Base-by-base conservation (phyloP, 1,284 basidiomycete genomes). In the Meira nashicola region DNA sequence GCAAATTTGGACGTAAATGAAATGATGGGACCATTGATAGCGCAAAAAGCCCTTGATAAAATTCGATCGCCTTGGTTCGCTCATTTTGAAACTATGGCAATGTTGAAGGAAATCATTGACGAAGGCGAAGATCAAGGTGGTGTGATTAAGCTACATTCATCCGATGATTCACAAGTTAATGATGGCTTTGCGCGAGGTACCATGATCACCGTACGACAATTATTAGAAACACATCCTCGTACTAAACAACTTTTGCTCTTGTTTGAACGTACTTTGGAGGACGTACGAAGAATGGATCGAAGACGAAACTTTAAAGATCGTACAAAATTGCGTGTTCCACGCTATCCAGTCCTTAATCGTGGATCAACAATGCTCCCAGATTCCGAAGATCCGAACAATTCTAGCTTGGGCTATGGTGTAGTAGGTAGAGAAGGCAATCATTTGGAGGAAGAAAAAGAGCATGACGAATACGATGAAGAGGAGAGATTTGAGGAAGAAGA, bases 51-150 rank as follows among this genome's bases (percentile, higher is more conserved):
- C 5, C 46, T 48, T 5, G 46, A 48, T 21, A 4, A 25, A 6
- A 2, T 21, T 14, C 14, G 25, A 2, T 21, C 46, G 12, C 46
- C 46, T 19, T 48, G 46, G 46, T 48, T 21, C 12, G 23, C 46
- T 25, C 46, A 48, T 23, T 25, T 21, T 48, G 46, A 48, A 25
- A 48, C 46, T 15, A 21, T 48, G 46, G 17, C 12, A n/a, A n/a
- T 15, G 12, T 23, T 48, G 12, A 48, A 23, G 23, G 46, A 48
- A 3, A 23, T 25, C 17, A 25, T 48, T 2, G 5, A 48, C 17
- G 25, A 48, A 23, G n/a, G 12, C 25, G 17, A 25, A 48, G 21
- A 14, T 21, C 2, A 4, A 14, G 46, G 46, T 12, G 46, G 23
- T 19, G 12, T 21, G n/a, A 48, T 48, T 48, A 23, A 23, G n/a